Base-by-base conservation (phyloP, 495 filamentous ascomycete species). In the Melanomma pulvis-pyrius region DNA sequence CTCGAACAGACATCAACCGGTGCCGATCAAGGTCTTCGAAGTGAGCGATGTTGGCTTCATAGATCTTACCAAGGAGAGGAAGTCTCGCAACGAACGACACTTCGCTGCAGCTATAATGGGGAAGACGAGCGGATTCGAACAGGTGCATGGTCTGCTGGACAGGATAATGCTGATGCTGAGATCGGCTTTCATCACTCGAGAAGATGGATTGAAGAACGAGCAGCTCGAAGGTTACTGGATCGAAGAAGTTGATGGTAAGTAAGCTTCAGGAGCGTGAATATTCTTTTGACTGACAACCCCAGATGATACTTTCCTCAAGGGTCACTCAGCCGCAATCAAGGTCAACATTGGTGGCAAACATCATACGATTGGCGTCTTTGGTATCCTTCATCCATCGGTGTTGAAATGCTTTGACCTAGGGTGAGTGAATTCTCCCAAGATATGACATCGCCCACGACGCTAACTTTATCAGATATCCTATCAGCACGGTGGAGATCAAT, bases 61-160 rank as follows among this genome's bases (percentile, higher is more conserved):
- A 78, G 92, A 94, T 69, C 67, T 86, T 61, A 79, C 76, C 3
- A 73, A 85, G 49, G 96, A 98, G 82, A 86, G 94, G 53, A 90
- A 90, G 79, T 88, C 85, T 66, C 82, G 92, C 64, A 99, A 99
- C 73, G 92, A 97, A 83, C 79, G 93, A 25, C 93, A 93, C 77
- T 97, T 96, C 78, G 92, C 91, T 19, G 94, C 92, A n/a, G 92
- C 92, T 0, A 96, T 88, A 82, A 94, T 91, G 75, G 93, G 92
- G 67, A 97, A 96, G 84, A 90, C 84, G n/a, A 91, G 88, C 67
- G 94, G 94, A 19, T 99, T 99, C 78, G 96, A 99, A 77, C 80
- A 96, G 54, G 92, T 99, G 6, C 96, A 98, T 80, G 96, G 94
- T 53, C 81, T 99, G 66, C 76, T 99, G 28, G 94, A 98, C 74